Evolutionary conservation across 495 filamentous ascomycete species (phyloP).

Genomic region (Podospora anserina): DNA sequence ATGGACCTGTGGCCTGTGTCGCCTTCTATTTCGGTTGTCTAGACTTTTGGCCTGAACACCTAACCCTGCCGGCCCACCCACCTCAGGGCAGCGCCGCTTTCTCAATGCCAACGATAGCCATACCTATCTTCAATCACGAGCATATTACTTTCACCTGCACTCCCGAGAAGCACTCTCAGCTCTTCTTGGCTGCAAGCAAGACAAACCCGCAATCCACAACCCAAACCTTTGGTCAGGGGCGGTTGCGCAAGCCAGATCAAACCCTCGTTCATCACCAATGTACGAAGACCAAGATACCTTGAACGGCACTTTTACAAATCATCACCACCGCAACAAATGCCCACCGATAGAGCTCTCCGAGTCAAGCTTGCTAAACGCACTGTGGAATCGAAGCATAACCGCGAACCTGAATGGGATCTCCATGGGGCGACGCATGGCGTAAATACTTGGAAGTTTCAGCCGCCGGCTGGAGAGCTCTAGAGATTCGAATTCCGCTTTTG

Average conservation of each 20-base stretch:
- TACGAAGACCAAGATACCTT: neutral
- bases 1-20: neutral
- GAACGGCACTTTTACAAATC: neutral
- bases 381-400: neutral
- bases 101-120: neutral
- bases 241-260: too few species aligned
- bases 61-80: neutral
- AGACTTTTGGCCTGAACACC: neutral
- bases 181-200: too few species aligned
- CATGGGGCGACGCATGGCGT: neutral
- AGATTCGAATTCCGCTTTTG: neutral
- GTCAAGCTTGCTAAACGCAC: neutral
- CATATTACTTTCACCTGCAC: too few species aligned
- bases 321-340: neutral
- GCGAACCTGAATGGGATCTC: neutral
- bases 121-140: neutral
- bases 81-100: neutral
- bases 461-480: neutral
- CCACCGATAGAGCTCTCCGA: neutral
- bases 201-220: too few species aligned
- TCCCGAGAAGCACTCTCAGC: too few species aligned
- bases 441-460: neutral
- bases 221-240: too few species aligned
- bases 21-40: too few species aligned
- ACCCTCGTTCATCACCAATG: too few species aligned